Evolutionary conservation across 352 stramenopile species (phyloP), one percentile per base, ranked within the genome.

Genomic region (Pythium pyrilobum): DNA sequence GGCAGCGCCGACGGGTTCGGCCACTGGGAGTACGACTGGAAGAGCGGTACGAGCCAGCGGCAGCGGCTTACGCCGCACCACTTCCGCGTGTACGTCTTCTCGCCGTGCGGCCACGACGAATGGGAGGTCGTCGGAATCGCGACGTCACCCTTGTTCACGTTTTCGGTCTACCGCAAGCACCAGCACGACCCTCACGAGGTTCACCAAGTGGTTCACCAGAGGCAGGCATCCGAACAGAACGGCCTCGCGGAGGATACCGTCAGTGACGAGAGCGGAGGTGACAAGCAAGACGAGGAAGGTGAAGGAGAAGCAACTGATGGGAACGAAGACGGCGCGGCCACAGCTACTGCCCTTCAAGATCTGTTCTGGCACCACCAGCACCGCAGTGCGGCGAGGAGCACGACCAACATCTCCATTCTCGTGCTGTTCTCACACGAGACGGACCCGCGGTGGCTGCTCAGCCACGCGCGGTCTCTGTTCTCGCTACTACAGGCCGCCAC

Each of bases 1-100:
- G 53, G 53, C 2, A 55, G 53, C 18, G 60, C 55, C 33, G 68
- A 69, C 49, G 64, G 67, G 16, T 59, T 56, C 42, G 37, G 58
- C 12, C 69, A 72, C 27, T 82, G 72, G 72, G 59, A 77, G 43
- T 78, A 75, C 58, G 66, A 75, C 60, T 82, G 69, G 69, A 77
- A 75, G 39, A 79, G 66, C 51, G 72, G 72, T 23, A 73, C 67
- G 27, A 78, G 69, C 42, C 69, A 77, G 54, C 52, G 66, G 24
- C 56, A 78, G 28, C 69, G 72, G 10, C 53, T 57, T 1, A 56
- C 43, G 5, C 56, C 41, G 31, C 72, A 82, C 56, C 55, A 70
- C 38, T 70, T 82, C 25, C 68, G 68, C 27, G 67, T 67, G 10
- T 80, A 75, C 32, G 67, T 70, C 2, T 67, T 82, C 31, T 15